These are phyloP conservation scores for Colletotrichum theobromicola DNA, from an alignment of 2,329 filamentous ascomycete species.

Conservation along the genomic window DNA sequence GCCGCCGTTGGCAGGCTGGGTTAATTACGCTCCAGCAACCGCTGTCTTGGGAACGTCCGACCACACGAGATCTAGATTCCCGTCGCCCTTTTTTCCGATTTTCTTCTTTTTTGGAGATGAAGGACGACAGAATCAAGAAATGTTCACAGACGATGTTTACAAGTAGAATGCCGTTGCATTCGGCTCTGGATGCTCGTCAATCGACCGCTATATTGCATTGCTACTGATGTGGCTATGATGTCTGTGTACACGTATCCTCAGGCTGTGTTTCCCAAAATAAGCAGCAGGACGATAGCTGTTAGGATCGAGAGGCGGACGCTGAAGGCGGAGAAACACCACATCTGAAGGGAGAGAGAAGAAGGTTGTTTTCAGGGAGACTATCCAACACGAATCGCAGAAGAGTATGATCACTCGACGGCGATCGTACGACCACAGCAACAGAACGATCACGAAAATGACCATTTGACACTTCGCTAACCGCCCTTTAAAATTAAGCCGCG, in stretches of 20 bases:
- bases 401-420: neutral
- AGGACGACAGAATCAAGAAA: neutral
- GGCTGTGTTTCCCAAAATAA: neutral
- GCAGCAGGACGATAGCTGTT: neutral
- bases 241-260: neutral
- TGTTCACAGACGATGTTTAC: neutral
- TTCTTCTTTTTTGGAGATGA: neutral
- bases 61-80: neutral
- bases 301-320: rapidly evolving
- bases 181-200: neutral
- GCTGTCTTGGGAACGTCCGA: neutral
- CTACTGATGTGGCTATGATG: rapidly evolving
- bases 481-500: neutral
- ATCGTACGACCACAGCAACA: neutral
- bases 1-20: neutral
- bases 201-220: neutral
- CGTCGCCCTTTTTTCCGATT: neutral
- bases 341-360: neutral
- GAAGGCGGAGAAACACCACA: neutral
- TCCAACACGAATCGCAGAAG: neutral
- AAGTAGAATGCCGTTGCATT: neutral
- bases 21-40: neutral
- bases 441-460: neutral
- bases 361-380: neutral
- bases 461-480: neutral